phyloP scores from a whole-genome alignment of 345 rosid species.

The Gossypium turneri region DNA sequence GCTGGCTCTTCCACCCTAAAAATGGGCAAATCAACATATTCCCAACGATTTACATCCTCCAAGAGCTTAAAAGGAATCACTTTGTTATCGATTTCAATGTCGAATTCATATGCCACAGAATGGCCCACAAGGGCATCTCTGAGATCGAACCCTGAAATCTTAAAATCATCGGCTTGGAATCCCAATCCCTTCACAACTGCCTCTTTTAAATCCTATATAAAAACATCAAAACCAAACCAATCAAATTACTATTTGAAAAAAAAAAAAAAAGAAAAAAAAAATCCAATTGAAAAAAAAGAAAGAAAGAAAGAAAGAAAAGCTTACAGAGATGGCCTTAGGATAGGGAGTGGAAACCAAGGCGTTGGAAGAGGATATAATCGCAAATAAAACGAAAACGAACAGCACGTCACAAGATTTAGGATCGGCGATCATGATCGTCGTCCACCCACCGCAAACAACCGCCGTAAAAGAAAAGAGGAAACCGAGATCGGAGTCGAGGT shows the following conservation, averaged over 20 bases:
- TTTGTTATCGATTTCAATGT: conserved; percentile 60
- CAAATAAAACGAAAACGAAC: conserved; percentile 34
- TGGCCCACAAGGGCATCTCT: conserved; percentile 83
- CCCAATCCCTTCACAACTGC: conserved; percentile 79
- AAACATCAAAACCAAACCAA: not conserved
- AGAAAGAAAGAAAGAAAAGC: not conserved
- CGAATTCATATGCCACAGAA: conserved; percentile 79
- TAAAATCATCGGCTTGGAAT: conserved; percentile 66
- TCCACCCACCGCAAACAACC: not conserved
- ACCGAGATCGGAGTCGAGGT: not conserved
- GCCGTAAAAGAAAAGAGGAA: conserved; percentile 2
- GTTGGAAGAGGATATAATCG: conserved; percentile 27
- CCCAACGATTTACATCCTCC: conserved; percentile 93
- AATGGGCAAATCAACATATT: conserved; percentile 78
- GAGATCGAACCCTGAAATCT: conserved; percentile 72
- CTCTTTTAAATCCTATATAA: conserved; percentile 79
- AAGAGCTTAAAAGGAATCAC: conserved; percentile 76
- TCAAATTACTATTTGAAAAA: not conserved
- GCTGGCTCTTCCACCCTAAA: conserved; percentile 45
- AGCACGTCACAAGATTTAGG: conserved; percentile 17
- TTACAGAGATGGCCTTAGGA: conserved; percentile 80
- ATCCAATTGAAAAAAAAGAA: not conserved
- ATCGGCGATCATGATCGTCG: conserved; percentile 20
- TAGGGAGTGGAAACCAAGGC: conserved; percentile 44
- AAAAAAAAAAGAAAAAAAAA: not conserved